phyloP scores from a whole-genome alignment of 2,329 filamentous ascomycete genomes.

The Ceratocystis destructans region DNA sequence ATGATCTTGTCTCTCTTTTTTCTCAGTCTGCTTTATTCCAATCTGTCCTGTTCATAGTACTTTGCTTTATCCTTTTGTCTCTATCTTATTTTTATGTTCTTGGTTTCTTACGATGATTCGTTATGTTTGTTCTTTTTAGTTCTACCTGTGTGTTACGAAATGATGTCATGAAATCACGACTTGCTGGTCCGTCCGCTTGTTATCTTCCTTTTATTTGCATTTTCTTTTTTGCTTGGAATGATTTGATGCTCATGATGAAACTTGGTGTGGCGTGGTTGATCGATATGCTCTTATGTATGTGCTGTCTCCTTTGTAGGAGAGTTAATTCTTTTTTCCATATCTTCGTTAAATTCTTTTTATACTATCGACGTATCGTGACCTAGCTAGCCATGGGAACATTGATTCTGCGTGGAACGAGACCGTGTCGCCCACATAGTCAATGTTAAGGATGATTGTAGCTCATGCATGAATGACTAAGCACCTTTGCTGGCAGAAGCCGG shows the following conservation, averaged over 20 bases:
- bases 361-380: no score
- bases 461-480: no score
- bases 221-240: not conserved
- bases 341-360: not conserved
- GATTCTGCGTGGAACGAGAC: no score
- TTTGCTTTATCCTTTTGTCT: conserved; percentile 1
- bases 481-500: no score
- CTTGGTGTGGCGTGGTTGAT: not conserved
- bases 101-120: not conserved
- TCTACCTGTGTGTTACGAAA: not conserved
- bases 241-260: not conserved
- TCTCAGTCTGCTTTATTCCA: not conserved
- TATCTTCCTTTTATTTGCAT: not conserved
- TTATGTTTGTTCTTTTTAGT: not conserved
- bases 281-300: not conserved
- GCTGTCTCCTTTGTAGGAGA: not conserved
- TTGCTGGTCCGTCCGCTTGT: not conserved
- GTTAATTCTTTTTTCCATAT: not conserved
- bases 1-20: not conserved
- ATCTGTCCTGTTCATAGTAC: conserved; percentile 1
- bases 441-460: no score
- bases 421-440: no score
- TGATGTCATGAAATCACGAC: conserved; percentile 1
- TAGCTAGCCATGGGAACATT: no score
- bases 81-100: not conserved